phyloP scores from a whole-genome alignment of 805 yeast species.

The Blastobotrys peoriensis region DNA sequence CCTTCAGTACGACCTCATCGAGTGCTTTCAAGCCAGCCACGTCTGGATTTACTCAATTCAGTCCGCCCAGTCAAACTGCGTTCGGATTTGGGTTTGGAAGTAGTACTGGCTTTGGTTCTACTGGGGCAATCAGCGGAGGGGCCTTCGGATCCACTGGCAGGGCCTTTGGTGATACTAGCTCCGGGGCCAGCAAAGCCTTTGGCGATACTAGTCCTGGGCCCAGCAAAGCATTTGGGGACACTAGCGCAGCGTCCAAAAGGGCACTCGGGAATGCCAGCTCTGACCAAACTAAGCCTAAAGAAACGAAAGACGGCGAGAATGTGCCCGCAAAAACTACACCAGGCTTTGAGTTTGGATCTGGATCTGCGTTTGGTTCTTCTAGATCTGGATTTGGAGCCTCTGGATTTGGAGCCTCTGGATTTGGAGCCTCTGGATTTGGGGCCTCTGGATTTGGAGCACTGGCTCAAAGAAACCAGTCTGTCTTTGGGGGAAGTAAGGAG shows the following conservation, averaged over 20 bases:
- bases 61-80: background rate
- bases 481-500: slow-evolving; percentile 17
- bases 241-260: too few relatives aligned
- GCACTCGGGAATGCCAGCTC: too few relatives aligned
- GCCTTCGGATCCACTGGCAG: background rate
- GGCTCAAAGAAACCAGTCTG: slow-evolving; percentile 16
- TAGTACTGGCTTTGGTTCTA: background rate
- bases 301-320: too few relatives aligned
- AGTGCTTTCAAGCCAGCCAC: too few relatives aligned
- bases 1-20: too few relatives aligned
- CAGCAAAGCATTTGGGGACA: too few relatives aligned
- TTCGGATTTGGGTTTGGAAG: background rate
- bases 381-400: slow-evolving; percentile 1
- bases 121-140: background rate
- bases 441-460: slow-evolving; percentile 13
- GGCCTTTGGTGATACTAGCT: background rate
- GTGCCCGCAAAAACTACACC: too few relatives aligned
- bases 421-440: slow-evolving; percentile 6
- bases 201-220: too few relatives aligned
- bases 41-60: background rate
- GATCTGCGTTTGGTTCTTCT: slow-evolving; percentile 7
- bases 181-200: too few relatives aligned
- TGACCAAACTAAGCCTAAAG: too few relatives aligned
- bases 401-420: background rate
- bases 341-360: background rate